Conservation (phyloP, 1,139 yeast species). For the Meyerozyma guilliermondii region DNA sequence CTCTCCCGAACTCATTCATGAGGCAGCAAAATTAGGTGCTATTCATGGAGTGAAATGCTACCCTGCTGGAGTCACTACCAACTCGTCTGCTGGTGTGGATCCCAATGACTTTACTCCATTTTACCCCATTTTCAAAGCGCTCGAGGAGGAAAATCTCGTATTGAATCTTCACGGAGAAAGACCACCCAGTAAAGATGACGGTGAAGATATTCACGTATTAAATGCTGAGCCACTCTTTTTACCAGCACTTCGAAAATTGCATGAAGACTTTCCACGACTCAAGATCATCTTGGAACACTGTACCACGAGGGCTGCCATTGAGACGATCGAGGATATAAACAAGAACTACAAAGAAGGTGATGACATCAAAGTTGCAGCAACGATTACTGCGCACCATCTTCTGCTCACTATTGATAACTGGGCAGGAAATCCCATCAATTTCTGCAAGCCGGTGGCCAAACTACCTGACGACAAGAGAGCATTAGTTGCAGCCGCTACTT, state of each 20-base stretch:
- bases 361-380: constrained; percentile 69
- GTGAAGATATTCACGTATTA: constrained; percentile 68
- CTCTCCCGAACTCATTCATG: constrained; percentile 77
- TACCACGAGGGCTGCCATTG: constrained; percentile 84
- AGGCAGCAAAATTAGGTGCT: constrained; percentile 70
- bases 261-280: constrained; percentile 76
- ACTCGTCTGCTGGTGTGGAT: constrained; percentile 88
- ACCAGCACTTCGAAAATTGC: constrained; percentile 83
- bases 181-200: constrained; percentile 54
- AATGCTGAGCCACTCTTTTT: constrained; percentile 91
- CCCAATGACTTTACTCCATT: constrained; percentile 85
- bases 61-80: constrained; percentile 98
- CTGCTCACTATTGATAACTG: constrained; percentile 85
- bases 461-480: constrained; percentile 80
- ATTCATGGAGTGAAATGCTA: constrained; percentile 89
- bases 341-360: constrained; percentile 38
- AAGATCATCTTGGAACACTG: constrained; percentile 92
- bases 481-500: constrained; percentile 78
- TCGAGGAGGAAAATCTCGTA: constrained; percentile 73
- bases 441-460: constrained; percentile 97
- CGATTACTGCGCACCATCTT: constrained; percentile 94
- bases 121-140: constrained; percentile 83
- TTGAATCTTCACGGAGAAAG: constrained; percentile 94
- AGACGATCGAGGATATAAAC: constrained; percentile 69
- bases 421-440: constrained; percentile 95